Percentiles rank a stretch among this genome's conserved stretches.
These are phyloP conservation scores for Microdochium trichocladiopsis DNA, from an alignment of 2,329 filamentous ascomycete genomes.

Conservation along the genomic window DNA sequence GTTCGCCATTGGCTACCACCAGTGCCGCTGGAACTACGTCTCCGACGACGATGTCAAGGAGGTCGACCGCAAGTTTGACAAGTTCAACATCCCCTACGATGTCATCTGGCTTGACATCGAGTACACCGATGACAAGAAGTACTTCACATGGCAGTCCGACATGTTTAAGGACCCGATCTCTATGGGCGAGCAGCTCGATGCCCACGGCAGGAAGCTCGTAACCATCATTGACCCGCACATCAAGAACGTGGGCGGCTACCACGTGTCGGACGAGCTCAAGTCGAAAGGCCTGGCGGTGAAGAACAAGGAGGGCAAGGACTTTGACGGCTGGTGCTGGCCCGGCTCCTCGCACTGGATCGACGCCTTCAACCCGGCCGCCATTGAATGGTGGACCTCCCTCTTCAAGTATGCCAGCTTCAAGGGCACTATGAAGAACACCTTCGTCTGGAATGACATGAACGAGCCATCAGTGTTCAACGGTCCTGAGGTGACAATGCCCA, in stretches of 20 bases:
- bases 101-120: slow-evolving; percentile 99
- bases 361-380: slow-evolving; percentile 86
- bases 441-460: slow-evolving; percentile 99
- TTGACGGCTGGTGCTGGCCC: slow-evolving; percentile 98
- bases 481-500: slow-evolving; percentile 96
- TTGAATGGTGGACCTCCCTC: slow-evolving; percentile 83
- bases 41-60: slow-evolving; percentile 96
- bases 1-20: slow-evolving; percentile 89
- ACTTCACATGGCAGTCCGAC: slow-evolving; percentile 93
- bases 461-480: slow-evolving; percentile 99
- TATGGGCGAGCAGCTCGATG: slow-evolving; percentile 84
- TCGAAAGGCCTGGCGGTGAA: slow-evolving; percentile 76
- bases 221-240: slow-evolving; percentile 96
- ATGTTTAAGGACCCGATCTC: slow-evolving; percentile 79
- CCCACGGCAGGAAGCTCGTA: slow-evolving; percentile 82
- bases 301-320: slow-evolving; percentile 83
- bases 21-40: slow-evolving; percentile 98
- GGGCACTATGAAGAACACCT: slow-evolving; percentile 78
- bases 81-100: slow-evolving; percentile 91
- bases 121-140: slow-evolving; percentile 94
- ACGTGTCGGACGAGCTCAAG: slow-evolving; percentile 72
- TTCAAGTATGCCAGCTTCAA: slow-evolving; percentile 88
- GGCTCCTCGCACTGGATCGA: slow-evolving; percentile 96
- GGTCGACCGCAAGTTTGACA: slow-evolving; percentile 94
- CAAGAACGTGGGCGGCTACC: slow-evolving; percentile 80